phyloP scores from a whole-genome alignment of 306 rosid genomes.

The Lathyrus aphaca region DNA sequence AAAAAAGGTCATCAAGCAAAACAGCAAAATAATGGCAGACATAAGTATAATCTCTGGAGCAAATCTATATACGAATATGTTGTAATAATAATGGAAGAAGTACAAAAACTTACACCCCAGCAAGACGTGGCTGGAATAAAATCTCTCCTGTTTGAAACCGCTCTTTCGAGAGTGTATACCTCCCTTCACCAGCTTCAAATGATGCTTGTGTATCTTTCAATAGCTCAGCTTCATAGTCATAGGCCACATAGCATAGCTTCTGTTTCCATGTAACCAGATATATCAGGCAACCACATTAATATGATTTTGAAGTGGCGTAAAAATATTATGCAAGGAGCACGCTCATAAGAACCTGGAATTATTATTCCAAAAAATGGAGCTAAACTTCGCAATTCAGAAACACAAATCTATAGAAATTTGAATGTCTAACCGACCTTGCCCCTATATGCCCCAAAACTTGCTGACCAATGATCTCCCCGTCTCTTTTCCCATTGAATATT shows the following conservation, averaged over 20 bases:
- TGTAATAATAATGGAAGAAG: slow-evolving; percentile 9
- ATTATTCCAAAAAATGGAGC: slow-evolving; percentile 1
- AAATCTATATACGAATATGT: not conserved
- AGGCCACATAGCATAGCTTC: slow-evolving; percentile 90
- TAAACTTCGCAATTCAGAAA: not conserved
- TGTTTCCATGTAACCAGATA: slow-evolving; percentile 45
- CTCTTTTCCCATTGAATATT: not conserved
- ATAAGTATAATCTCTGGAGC: slow-evolving; percentile 5
- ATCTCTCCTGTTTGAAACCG: slow-evolving; percentile 90
- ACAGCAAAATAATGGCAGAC: slow-evolving; percentile 23
- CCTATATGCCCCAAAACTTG: not conserved
- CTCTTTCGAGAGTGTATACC: slow-evolving; percentile 79
- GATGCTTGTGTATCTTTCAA: slow-evolving; percentile 71
- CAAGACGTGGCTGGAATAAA: slow-evolving; percentile 82
- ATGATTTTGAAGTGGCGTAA: slow-evolving; percentile 5
- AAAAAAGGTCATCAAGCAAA: not conserved
- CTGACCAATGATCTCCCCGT: not conserved
- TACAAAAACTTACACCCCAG: slow-evolving; percentile 73
- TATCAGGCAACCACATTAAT: slow-evolving; percentile 37
- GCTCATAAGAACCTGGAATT: not conserved
- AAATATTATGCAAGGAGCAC: not conserved
- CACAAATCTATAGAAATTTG: not conserved
- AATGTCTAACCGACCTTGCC: not conserved
- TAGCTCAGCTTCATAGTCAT: slow-evolving; percentile 86
- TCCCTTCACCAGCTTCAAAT: slow-evolving; percentile 66